Percentiles rank a stretch among this genome's conserved stretches.
phyloP scores from a whole-genome alignment of 306 rosid species.

The Prunus fruticosa region DNA sequence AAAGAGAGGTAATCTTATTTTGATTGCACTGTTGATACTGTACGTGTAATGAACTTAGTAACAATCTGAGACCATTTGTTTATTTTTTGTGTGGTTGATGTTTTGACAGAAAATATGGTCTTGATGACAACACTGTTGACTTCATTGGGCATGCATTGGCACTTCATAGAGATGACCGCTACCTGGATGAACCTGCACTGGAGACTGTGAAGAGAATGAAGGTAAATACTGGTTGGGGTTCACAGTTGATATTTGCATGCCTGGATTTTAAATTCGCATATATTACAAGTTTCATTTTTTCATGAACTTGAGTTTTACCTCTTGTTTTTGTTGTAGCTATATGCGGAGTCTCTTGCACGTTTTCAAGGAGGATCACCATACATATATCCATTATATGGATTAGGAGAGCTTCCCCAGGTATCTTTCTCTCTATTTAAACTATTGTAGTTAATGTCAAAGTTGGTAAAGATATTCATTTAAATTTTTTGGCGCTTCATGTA shows the following conservation, averaged over 20 bases:
- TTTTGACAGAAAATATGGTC: conserved; percentile 84
- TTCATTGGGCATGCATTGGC: conserved; percentile 98
- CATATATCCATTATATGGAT: conserved; percentile 94
- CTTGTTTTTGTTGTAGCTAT: conserved; percentile 50
- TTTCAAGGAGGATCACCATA: conserved; percentile 99
- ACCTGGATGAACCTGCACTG: conserved; percentile 81
- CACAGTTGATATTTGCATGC: conserved; percentile 6
- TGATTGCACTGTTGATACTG: neutral
- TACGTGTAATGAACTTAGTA: conserved; percentile 4
- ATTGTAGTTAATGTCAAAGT: neutral
- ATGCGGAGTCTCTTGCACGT: conserved; percentile 91
- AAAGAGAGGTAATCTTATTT: neutral
- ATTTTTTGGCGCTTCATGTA: conserved; percentile 17
- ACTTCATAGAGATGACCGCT: conserved; percentile 90
- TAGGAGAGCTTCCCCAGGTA: conserved; percentile 99
- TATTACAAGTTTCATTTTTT: conserved; percentile 13
- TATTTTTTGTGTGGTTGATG: conserved; percentile 26
- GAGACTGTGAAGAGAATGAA: conserved; percentile 98
- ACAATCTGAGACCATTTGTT: conserved; percentile 7
- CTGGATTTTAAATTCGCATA: conserved; percentile 9
- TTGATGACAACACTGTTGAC: conserved; percentile 87
- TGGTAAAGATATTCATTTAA: neutral
- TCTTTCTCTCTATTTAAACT: neutral
- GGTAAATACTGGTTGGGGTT: conserved; percentile 38
- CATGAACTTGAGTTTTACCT: conserved; percentile 15